Evolutionary conservation across 176 grass and related monocot species (phyloP).

Genomic region (Poa pratensis): DNA sequence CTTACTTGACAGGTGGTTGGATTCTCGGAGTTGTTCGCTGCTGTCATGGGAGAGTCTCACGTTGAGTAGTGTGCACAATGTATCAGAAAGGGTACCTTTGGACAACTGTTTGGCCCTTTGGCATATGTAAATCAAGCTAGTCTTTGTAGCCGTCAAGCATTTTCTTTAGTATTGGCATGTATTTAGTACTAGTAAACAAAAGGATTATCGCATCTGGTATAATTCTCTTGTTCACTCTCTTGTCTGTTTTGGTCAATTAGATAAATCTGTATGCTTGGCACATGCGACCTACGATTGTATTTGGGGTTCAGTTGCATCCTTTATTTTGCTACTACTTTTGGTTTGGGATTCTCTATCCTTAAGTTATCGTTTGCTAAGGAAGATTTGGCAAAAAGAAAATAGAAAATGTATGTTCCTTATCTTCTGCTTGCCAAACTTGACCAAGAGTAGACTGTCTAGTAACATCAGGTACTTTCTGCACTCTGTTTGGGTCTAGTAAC

Average conservation of each 20-base stretch:
- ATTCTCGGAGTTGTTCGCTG: slow-evolving; percentile 6
- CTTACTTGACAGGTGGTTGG: slow-evolving; percentile 34
- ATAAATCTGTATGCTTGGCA: slow-evolving; percentile 14
- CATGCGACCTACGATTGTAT: slow-evolving; percentile 13
- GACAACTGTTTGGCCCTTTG: slow-evolving; percentile 19
- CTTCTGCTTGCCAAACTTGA: slow-evolving; percentile 19
- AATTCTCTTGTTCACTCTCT: not conserved
- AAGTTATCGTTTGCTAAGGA: not conserved
- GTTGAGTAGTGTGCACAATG: slow-evolving; percentile 10
- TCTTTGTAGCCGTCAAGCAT: not conserved
- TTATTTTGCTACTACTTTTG: not conserved
- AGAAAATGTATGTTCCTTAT: not conserved
- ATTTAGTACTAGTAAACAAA: slow-evolving; percentile 28
- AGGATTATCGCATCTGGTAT: slow-evolving; percentile 14
- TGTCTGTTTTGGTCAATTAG: slow-evolving; percentile 11
- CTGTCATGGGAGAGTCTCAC: not conserved
- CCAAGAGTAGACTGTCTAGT: not conserved
- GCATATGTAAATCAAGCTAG: slow-evolving; percentile 41
- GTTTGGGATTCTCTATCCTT: not conserved
- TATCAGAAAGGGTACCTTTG: slow-evolving; percentile 22
- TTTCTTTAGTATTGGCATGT: slow-evolving; percentile 26
- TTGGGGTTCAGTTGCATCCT: slow-evolving; percentile 7
- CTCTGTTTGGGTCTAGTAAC: not conserved
- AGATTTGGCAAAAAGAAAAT: not conserved
- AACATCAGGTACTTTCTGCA: not conserved